These are phyloP conservation scores for Bipolaris zeicola DNA, from an alignment of 2,329 filamentous ascomycete species.

Conservation along the genomic window DNA sequence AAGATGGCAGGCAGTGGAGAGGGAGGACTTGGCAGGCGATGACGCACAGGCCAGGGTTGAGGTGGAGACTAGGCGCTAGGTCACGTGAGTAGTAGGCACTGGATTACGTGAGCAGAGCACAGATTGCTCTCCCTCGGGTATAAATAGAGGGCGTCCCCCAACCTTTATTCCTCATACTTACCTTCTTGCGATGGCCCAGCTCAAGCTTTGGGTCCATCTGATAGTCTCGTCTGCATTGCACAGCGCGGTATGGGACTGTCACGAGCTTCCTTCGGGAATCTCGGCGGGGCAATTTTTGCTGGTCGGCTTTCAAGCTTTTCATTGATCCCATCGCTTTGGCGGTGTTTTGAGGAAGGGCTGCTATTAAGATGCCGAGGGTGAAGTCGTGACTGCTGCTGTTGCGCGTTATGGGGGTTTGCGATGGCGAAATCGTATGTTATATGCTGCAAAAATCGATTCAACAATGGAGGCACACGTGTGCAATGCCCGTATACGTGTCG, in stretches of 20 bases:
- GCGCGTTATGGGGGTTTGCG: too few relatives aligned
- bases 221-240: conserved; percentile 46
- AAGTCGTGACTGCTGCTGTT: too few relatives aligned
- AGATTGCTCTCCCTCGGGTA: neutral
- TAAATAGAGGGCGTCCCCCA: neutral
- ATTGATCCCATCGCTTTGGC: conserved; percentile 43
- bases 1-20: neutral
- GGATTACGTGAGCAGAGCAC: conserved; percentile 1
- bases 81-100: neutral
- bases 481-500: too few relatives aligned
- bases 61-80: too few relatives aligned
- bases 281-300: conserved; percentile 44
- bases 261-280: conserved; percentile 46
- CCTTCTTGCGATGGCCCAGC: conserved; percentile 44
- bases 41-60: conserved; percentile 6
- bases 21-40: neutral
- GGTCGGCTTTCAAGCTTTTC: conserved; percentile 41
- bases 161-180: conserved; percentile 27
- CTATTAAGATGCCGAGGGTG: too few relatives aligned
- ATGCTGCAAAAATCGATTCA: too few relatives aligned
- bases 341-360: conserved; percentile 46
- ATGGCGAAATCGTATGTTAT: too few relatives aligned
- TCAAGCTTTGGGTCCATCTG: conserved; percentile 41
- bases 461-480: too few relatives aligned
- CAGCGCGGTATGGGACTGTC: conserved; percentile 43